Base-by-base conservation (phyloP, 208 protist genomes). In the Crithidia bombi region DNA sequence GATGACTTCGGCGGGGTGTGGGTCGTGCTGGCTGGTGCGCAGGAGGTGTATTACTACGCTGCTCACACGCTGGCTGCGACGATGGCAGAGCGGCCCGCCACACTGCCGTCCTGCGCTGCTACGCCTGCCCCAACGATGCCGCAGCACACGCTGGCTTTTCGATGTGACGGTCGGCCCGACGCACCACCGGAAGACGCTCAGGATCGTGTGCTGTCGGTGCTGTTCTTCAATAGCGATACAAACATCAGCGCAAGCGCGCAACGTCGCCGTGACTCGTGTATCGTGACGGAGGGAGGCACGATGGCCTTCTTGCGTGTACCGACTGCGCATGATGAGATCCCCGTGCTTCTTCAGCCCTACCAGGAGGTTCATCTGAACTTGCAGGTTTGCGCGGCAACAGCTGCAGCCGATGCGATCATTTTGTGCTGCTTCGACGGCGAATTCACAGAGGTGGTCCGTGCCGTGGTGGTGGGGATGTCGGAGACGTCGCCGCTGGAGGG, bases 1-100 rank as follows among this genome's bases (percentile, higher is more conserved):
- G 69, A 75, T 44, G 59, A 75, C 69, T 75, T 49, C 49, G 69
- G 69, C 25, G 69, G 69, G 6, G 54, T 58, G 9, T 75, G 69
- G 69, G 62, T 64, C 30, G 39, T 36, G 0, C 35, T 62, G 4
- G 69, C n/a, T 0, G 69, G 69, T 28, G 54, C 33, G 19, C 62
- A 58, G 33, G 17, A 47, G 6, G 62, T 75, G 0, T 12, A 55
- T 2, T 75, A 69, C 61, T 75, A 69, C 62, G 36, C 51, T 6
- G 17, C 69, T 1, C 32, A 63, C 26, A 32, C 62, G 43, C 35
- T 75, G 11, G 62, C 49, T 0, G 12, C 69, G 0, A 9, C 54
- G 14, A 68, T 69, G 44, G 15, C 46, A n/a, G 41, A 52, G 23
- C 41, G 49, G 32, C 36, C 25, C 5, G 7, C 26, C 25, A 19